A percentile compares a stretch with the other conserved stretches of the same genome.
Evolutionary conservation across 2,329 filamentous ascomycete genomes (phyloP).

Genomic region (Malbranchea zuffiana): DNA sequence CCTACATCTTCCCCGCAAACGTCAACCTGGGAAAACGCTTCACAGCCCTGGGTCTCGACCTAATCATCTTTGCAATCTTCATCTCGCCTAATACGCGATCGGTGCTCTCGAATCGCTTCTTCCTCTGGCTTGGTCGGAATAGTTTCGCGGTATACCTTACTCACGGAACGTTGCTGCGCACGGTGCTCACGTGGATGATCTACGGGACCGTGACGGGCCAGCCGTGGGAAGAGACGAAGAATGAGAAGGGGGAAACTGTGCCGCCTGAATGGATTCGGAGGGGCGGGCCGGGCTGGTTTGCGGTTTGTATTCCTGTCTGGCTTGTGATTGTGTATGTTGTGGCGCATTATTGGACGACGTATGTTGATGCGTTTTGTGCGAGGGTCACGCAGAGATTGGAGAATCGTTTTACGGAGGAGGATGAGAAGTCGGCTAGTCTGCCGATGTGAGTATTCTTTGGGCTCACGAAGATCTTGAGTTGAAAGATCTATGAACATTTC

Average conservation of each 20-base stretch:
- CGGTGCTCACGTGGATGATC: conserved; percentile 42
- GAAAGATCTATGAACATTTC: too few species aligned
- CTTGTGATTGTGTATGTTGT: conserved; percentile 38
- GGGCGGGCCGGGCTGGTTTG: conserved; percentile 31
- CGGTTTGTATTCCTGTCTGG: conserved; percentile 38
- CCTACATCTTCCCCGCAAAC: conserved; percentile 38
- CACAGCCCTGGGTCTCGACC: conserved; percentile 39
- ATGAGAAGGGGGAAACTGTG: conserved; percentile 30
- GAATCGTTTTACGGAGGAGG: conserved; percentile 37
- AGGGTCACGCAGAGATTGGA: conserved; percentile 40
- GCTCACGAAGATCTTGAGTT: too few species aligned
- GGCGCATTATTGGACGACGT: conserved; percentile 42
- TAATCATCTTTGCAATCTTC: conserved; percentile 42
- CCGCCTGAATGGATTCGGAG: conserved; percentile 35
- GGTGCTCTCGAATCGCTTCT: conserved; percentile 40
- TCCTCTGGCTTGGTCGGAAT: conserved; percentile 46
- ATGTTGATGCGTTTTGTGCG: conserved; percentile 43
- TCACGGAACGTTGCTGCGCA: conserved; percentile 44
- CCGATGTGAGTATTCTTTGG: too few species aligned
- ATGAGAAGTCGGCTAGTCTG: conserved; percentile 24
- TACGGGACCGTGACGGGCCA: conserved; percentile 39
- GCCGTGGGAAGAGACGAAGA: conserved; percentile 34
- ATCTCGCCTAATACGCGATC: conserved; percentile 40
- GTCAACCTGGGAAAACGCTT: conserved; percentile 37
- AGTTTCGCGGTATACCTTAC: conserved; percentile 47